These are phyloP conservation scores for Ensete ventricosum DNA, from an alignment of 176 grass and related monocot species.

Conservation along the genomic window DNA sequence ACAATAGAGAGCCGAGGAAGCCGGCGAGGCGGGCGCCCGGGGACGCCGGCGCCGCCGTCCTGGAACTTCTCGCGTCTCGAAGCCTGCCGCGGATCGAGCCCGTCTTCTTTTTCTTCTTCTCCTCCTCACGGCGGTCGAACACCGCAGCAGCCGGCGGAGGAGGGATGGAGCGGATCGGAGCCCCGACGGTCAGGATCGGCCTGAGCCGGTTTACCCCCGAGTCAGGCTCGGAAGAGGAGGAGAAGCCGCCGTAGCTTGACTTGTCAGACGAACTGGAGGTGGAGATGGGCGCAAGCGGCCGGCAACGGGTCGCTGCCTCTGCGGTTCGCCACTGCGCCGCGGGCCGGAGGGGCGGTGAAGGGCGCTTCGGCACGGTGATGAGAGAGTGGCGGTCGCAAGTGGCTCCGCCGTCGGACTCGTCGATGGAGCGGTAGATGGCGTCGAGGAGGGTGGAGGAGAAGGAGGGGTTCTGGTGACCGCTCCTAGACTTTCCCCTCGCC, in stretches of 20 bases:
- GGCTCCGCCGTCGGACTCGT: constrained; percentile 34
- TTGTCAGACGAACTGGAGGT: constrained; percentile 93
- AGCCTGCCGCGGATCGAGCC: constrained; percentile 61
- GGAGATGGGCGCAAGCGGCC: neutral
- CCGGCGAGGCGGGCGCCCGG: constrained; percentile 65
- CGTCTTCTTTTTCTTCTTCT: constrained; percentile 60
- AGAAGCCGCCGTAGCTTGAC: constrained; percentile 93
- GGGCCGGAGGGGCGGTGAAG: neutral
- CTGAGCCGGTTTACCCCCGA: constrained; percentile 29
- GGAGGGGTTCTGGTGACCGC: constrained; percentile 55
- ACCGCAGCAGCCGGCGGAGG: neutral
- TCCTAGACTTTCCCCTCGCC: constrained; percentile 24
- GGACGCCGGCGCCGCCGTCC: constrained; percentile 49
- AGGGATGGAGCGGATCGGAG: constrained; percentile 30
- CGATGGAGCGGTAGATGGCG: constrained; percentile 90
- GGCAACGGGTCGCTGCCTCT: neutral
- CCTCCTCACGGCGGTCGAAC: constrained; percentile 25
- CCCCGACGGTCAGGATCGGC: constrained; percentile 37
- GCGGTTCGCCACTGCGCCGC: neutral
- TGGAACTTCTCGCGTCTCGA: constrained; percentile 46
- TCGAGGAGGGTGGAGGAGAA: constrained; percentile 95
- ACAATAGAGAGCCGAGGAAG: constrained; percentile 78
- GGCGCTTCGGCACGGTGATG: neutral
- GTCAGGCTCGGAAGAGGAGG: constrained; percentile 88
- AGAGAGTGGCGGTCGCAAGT: neutral